A percentile compares a stretch with the other conserved stretches of the same genome.
These are phyloP conservation scores for Phytophthora hibernalis DNA, from an alignment of 352 stramenopile genomes.

Conservation along the genomic window DNA sequence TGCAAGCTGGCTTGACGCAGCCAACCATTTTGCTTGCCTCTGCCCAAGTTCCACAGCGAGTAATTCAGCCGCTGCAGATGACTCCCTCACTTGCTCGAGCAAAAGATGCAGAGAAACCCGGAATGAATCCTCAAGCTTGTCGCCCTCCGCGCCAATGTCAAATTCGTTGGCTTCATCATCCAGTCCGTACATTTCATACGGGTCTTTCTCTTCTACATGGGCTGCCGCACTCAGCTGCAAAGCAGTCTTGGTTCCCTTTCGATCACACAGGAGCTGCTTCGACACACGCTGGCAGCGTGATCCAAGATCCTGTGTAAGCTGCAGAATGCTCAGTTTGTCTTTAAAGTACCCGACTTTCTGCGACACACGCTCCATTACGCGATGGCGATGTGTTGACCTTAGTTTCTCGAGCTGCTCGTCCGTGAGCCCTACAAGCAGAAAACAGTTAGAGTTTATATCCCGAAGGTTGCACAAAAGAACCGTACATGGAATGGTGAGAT, in stretches of 20 bases:
- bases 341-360: slow-evolving; percentile 54
- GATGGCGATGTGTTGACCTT: slow-evolving; percentile 56
- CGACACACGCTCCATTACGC: slow-evolving; percentile 59
- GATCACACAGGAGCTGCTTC: slow-evolving; percentile 42
- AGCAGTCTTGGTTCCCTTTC: slow-evolving; percentile 23
- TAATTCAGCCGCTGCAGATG: slow-evolving; percentile 31
- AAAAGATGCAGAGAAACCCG: slow-evolving; percentile 29
- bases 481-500: slow-evolving; percentile 82
- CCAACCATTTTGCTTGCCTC: slow-evolving; percentile 72
- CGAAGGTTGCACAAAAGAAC: background rate
- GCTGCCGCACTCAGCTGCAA: slow-evolving; percentile 10
- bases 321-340: slow-evolving; percentile 65
- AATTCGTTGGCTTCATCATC: slow-evolving; percentile 28
- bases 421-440: slow-evolving; percentile 51
- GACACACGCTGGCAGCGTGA: slow-evolving; percentile 44
- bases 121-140: slow-evolving; percentile 41
- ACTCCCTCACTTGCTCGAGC: slow-evolving; percentile 40
- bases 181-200: slow-evolving; percentile 27
- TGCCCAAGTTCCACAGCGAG: slow-evolving; percentile 39
- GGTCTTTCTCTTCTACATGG: slow-evolving; percentile 18
- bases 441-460: background rate
- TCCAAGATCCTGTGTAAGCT: slow-evolving; percentile 58
- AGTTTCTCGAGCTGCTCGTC: slow-evolving; percentile 74
- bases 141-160: slow-evolving; percentile 26
- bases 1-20: slow-evolving; percentile 71